phyloP scores from a whole-genome alignment of 768 basidiomycete genomes.

The Russula foetens region DNA sequence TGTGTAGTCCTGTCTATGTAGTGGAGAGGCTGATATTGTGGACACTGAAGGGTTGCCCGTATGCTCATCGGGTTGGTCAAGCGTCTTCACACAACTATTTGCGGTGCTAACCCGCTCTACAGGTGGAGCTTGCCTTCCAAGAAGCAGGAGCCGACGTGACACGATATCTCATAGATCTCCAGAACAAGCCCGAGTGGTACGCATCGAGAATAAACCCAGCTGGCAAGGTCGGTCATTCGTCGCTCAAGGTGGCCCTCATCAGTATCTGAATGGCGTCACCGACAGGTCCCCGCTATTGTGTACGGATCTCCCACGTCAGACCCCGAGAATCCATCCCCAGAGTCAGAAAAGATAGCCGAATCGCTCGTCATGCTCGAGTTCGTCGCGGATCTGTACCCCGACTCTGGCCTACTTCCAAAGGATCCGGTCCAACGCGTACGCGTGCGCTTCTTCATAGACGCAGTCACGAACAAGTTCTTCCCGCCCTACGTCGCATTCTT shows the following conservation, averaged over 20 bases:
- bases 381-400: conserved; percentile 41
- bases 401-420: conserved; percentile 38
- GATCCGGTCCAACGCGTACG: conserved; percentile 46
- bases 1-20: no score
- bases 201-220: conserved; percentile 51
- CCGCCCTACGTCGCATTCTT: conserved; percentile 31
- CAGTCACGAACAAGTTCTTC: conserved; percentile 35
- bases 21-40: not conserved
- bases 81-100: not conserved
- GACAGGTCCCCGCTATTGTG: conserved; percentile 48
- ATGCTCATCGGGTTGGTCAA: conserved; percentile 41
- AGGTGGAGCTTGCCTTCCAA: conserved; percentile 54
- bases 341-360: conserved; percentile 50
- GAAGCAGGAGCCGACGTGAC: conserved; percentile 40
- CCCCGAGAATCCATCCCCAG: no score
- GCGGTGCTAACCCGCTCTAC: not conserved
- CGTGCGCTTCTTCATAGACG: no score
- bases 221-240: conserved; percentile 39
- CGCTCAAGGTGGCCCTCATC: no score
- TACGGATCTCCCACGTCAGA: conserved; percentile 54
- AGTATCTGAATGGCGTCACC: not conserved
- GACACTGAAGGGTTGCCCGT: conserved; percentile 40
- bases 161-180: conserved; percentile 46
- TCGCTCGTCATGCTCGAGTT: conserved; percentile 52
- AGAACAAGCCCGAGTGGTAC: no score